Conservation (phyloP, 371 early-diverging fungal genomes). For the Apophysomyces ossiformis region DNA sequence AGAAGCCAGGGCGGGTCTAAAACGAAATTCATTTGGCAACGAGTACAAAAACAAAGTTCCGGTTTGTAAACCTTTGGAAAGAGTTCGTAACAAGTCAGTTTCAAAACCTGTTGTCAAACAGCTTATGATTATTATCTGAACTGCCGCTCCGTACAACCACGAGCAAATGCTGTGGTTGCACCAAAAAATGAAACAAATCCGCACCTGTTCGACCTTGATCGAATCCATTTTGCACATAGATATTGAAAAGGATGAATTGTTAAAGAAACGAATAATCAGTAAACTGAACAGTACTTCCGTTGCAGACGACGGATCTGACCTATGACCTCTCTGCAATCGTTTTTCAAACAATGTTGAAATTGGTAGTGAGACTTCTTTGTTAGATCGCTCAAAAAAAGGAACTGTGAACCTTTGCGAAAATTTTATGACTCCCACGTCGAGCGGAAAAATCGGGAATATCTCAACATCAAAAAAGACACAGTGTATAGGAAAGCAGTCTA, state of each 20-base stretch:
- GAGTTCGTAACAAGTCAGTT: neutral
- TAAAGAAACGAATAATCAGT: too few species aligned
- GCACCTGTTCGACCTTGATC: too few species aligned
- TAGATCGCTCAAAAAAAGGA: neutral
- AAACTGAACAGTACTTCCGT: too few species aligned
- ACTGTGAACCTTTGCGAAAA: neutral
- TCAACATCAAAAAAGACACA: neutral
- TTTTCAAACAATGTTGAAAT: neutral
- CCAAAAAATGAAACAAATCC: too few species aligned
- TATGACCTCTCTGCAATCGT: neutral
- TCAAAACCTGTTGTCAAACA: too few species aligned
- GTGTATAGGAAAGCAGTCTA: neutral
- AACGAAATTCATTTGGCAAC: neutral
- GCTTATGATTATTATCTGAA: too few species aligned
- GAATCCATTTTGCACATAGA: too few species aligned
- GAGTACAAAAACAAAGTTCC: neutral
- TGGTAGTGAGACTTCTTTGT: too few species aligned
- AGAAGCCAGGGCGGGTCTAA: neutral
- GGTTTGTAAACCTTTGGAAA: neutral
- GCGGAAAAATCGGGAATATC: neutral
- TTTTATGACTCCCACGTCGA: neutral
- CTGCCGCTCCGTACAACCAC: too few species aligned
- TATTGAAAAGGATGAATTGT: too few species aligned
- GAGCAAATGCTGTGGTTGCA: too few species aligned
- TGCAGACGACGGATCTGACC: too few species aligned